Base-by-base conservation (phyloP, 768 basidiomycete genomes). In the Trametes gibbosa region DNA sequence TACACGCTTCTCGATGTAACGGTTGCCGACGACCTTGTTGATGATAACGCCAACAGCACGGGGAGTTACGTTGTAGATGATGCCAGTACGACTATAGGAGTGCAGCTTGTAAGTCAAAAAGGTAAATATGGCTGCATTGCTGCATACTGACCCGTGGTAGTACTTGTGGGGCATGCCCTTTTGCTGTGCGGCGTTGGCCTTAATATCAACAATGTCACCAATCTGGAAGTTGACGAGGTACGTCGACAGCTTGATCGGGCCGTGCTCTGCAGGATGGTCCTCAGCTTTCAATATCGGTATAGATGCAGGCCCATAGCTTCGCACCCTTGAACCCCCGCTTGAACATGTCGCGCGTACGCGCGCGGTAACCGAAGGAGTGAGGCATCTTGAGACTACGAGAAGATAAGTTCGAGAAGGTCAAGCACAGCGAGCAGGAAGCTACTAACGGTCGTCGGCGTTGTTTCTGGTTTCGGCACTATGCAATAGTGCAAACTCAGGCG, bases 291-390 rank as follows among this genome's bases (percentile, higher is more conserved):
- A 9, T 17, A 25, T 19, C 45, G 43, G 50, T 32, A n/a, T n/a
- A 32, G 45, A 63, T 29, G 64, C 42, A 66, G 60, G 58, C 58
- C 53, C 47, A 63, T 49, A 55, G 50, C 61, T 55, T 67, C 83
- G 69, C 76, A 95, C 95, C 86, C 85, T 96, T 96, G 89, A 98
- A 98, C 72, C 87, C 90, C 81, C 91, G 84, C 86, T 92, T 95
- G 91, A 99, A 98, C 95, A 98, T 97, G 81, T 95, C 82, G 87
- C 96, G 95, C 88, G 96, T 98, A 70, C 96, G 95, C 90, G 96
- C 96, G 75, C 96, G 89, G 83, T 95, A 92, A 92, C 96, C 96
- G 85, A 89, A 99, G 58, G 96, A 98, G 92, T 98, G 94, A 82
- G 96, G 96, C 96, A 99, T 98, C 76, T 87, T 86, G 85, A 82